Percentiles rank a stretch among this genome's conserved stretches.
Conservation (phyloP, 352 stramenopile genomes). For the Blastocystis sp. region DNA sequence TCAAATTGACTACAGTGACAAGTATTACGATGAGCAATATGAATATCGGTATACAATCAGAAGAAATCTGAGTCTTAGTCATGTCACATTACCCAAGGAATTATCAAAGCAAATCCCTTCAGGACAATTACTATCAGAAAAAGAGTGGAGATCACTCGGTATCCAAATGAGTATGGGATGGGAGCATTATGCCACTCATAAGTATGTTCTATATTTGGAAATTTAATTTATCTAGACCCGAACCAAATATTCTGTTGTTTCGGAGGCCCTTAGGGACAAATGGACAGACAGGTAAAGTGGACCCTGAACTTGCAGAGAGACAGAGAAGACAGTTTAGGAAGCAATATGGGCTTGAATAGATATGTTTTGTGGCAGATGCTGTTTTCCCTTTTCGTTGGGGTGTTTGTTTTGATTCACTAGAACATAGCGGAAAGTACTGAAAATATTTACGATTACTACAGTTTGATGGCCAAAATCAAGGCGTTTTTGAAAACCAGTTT, state of each 20-base stretch:
- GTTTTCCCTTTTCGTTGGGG: not conserved
- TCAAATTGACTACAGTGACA: conserved; percentile 67
- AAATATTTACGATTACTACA: no score
- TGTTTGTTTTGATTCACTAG: not conserved
- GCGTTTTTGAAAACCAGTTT: no score
- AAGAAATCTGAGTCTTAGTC: not conserved
- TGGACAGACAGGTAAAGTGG: conserved; percentile 49
- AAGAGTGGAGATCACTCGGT: conserved; percentile 61
- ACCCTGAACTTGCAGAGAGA: conserved; percentile 58
- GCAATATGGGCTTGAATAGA: conserved; percentile 55
- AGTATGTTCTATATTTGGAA: not conserved
- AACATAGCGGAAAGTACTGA: no score
- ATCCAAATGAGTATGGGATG: conserved; percentile 67
- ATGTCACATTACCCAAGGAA: conserved; percentile 67
- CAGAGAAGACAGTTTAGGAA: conserved; percentile 60
- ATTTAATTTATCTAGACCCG: conserved; percentile 32
- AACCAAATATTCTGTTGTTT: conserved; percentile 67
- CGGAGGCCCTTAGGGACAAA: conserved; percentile 53
- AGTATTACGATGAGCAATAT: conserved; percentile 66
- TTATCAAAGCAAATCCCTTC: conserved; percentile 65
- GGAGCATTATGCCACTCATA: conserved; percentile 67
- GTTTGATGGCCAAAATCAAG: no score
- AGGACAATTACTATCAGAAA: conserved; percentile 57
- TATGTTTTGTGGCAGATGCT: not conserved
- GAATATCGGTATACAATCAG: conserved; percentile 49